Percentiles rank a stretch among this genome's conserved stretches.
Evolutionary conservation across 2,329 filamentous ascomycete genomes (phyloP).

Genomic region (Pseudofabraea citricarpa): DNA sequence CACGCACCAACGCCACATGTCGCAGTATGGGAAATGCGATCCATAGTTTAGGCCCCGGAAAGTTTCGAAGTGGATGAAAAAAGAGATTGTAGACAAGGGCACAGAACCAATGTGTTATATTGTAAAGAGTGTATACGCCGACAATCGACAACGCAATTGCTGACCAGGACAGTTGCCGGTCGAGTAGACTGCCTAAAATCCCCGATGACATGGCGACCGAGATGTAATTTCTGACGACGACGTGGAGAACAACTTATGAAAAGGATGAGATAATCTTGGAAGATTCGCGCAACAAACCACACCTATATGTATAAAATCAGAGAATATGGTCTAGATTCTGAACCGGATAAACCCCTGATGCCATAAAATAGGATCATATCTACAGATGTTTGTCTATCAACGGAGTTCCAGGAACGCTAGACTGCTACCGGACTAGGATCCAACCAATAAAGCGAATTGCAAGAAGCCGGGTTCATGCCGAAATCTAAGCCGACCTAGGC

Average conservation of each 20-base stretch:
- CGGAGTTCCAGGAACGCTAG: not conserved
- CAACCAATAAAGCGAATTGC: not conserved
- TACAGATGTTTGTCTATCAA: not conserved
- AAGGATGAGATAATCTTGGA: not conserved
- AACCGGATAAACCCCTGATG: not conserved
- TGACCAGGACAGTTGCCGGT: not conserved
- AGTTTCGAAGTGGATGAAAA: slow-evolving; percentile 23
- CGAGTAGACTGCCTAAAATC: not conserved
- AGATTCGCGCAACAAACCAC: not conserved
- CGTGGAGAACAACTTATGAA: not conserved
- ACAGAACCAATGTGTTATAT: not conserved
- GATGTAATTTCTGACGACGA: not conserved
- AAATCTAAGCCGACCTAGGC: not conserved
- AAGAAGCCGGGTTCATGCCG: not conserved
- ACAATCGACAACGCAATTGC: not conserved
- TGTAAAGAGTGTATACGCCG: not conserved
- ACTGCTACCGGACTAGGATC: not conserved
- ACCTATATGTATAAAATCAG: not conserved
- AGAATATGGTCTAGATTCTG: not conserved
- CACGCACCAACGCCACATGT: not conserved
- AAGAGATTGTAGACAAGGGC: slow-evolving; percentile 13
- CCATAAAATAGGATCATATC: not conserved
- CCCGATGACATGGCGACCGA: not conserved
- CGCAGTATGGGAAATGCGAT: slow-evolving; percentile 11
- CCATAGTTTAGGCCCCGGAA: slow-evolving; percentile 23